Percentiles rank a stretch among this genome's conserved stretches.
phyloP scores from a whole-genome alignment of 2,329 filamentous ascomycete species.

The Dothideomycetes sp. region DNA sequence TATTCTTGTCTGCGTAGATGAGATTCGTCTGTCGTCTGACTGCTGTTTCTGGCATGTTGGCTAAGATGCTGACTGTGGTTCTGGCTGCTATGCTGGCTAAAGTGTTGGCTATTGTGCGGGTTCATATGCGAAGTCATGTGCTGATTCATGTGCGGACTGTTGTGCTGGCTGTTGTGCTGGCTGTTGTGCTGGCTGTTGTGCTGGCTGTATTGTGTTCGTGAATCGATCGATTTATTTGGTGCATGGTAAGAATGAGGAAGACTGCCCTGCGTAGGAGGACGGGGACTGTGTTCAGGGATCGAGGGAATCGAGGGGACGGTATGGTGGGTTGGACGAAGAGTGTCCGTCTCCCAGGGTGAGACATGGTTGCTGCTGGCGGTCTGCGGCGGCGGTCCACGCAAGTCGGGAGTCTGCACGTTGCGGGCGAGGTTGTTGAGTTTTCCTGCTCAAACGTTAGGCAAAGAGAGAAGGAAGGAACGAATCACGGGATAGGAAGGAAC shows the following conservation, averaged over 20 bases:
- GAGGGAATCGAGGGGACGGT: conserved; percentile 7
- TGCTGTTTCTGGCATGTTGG: conserved; percentile 66
- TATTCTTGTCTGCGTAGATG: conserved; percentile 83
- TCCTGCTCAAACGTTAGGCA: conserved; percentile 46
- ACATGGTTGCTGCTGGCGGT: conserved; percentile 41
- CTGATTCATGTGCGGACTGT: no score
- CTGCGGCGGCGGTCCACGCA: conserved; percentile 14
- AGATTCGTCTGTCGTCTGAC: conserved; percentile 60
- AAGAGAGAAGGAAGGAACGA: not conserved
- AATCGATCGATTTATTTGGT: no score
- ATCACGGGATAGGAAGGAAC: no score
- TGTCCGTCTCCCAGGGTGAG: conserved; percentile 54
- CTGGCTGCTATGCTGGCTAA: not conserved
- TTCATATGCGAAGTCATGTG: no score
- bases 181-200: conserved; percentile 2
- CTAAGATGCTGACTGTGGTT: not conserved
- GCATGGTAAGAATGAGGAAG: conserved; percentile 7
- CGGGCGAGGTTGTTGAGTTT: conserved; percentile 92
- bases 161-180: not conserved
- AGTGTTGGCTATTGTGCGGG: no score
- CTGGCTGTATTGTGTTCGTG: no score
- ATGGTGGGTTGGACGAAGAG: conserved; percentile 3
- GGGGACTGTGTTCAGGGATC: conserved; percentile 4
- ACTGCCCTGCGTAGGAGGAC: conserved; percentile 6
- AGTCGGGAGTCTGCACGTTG: conserved; percentile 48